phyloP scores from a whole-genome alignment of 495 filamentous ascomycete genomes.

The Penicillium nucicola region DNA sequence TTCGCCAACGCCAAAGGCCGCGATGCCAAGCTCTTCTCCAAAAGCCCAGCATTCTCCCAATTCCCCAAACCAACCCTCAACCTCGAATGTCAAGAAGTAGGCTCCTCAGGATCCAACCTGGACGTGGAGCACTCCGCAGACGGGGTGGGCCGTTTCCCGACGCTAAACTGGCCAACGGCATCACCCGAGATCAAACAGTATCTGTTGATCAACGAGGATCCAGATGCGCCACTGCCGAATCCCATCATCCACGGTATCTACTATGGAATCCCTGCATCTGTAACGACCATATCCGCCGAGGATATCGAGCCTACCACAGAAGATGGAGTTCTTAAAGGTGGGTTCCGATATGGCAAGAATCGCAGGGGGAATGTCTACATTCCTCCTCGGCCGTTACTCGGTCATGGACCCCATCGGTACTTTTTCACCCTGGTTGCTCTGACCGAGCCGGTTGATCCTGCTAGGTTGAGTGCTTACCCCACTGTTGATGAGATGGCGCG shows the following conservation, averaged over 20 bases:
- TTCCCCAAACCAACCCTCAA: slow-evolving; percentile 38
- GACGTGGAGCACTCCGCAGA: slow-evolving; percentile 39
- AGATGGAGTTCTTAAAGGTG: slow-evolving; percentile 31
- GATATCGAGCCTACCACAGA: slow-evolving; percentile 33
- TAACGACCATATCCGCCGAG: slow-evolving; percentile 29
- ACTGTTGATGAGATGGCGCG: slow-evolving; percentile 27
- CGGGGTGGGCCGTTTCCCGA: slow-evolving; percentile 40
- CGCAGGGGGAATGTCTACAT: slow-evolving; percentile 35
- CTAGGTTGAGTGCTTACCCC: slow-evolving; percentile 22
- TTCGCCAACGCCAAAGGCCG: slow-evolving; percentile 35
- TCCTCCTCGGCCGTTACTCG: slow-evolving; percentile 37
- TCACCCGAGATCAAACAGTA: slow-evolving; percentile 39
- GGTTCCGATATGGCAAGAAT: slow-evolving; percentile 46
- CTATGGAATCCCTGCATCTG: slow-evolving; percentile 37
- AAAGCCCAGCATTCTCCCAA: slow-evolving; percentile 37
- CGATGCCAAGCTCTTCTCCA: slow-evolving; percentile 47
- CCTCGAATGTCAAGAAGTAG: slow-evolving; percentile 44
- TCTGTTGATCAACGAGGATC: slow-evolving; percentile 48
- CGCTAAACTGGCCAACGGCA: slow-evolving; percentile 39
- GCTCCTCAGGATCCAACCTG: slow-evolving; percentile 37
- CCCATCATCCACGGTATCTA: slow-evolving; percentile 48
- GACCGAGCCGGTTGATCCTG: slow-evolving; percentile 32
- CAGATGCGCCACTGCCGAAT: slow-evolving; percentile 45
- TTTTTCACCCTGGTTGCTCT: slow-evolving; percentile 49
- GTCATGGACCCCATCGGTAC: slow-evolving; percentile 49